Evolutionary conservation across 495 filamentous ascomycete species (phyloP).

Genomic region (Oleoguttula mirabilis): DNA sequence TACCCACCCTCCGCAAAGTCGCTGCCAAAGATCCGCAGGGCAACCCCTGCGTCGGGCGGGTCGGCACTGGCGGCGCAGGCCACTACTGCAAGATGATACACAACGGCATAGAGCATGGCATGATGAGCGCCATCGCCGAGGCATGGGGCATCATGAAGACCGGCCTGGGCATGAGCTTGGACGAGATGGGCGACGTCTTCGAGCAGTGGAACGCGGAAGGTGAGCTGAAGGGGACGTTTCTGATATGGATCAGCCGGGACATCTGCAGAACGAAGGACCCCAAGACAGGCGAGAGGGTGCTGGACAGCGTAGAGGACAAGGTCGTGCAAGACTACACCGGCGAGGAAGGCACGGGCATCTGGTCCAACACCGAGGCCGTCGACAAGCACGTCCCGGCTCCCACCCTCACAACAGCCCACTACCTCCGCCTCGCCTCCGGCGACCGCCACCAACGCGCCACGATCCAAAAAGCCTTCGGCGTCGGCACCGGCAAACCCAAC

Average conservation of each 20-base stretch:
- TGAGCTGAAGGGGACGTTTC: conserved; percentile 45
- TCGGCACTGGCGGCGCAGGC: conserved; percentile 52
- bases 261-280: conserved; percentile 43
- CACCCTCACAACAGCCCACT: conserved; percentile 52
- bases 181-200: conserved; percentile 52
- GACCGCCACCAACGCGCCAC: conserved; percentile 42
- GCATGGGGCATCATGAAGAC: conserved; percentile 53
- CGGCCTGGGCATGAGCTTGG: conserved; percentile 47
- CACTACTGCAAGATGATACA: conserved; percentile 74
- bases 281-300: conserved; percentile 35
- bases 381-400: conserved; percentile 51
- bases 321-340: conserved; percentile 61
- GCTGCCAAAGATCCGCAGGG: conserved; percentile 48
- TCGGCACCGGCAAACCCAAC: conserved; percentile 22
- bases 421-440: conserved; percentile 52
- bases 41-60: conserved; percentile 47
- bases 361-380: conserved; percentile 51
- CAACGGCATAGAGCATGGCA: conserved; percentile 65
- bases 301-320: conserved; percentile 59
- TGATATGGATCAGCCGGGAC: conserved; percentile 51
- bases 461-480: conserved; percentile 25
- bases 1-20: conserved; percentile 51
- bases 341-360: conserved; percentile 58
- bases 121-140: conserved; percentile 50
- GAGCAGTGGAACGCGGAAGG: conserved; percentile 48